A percentile compares a stretch with the other conserved stretches of the same genome.
phyloP scores from a whole-genome alignment of 2,329 filamentous ascomycete genomes.

The Lecanoromycetidae sp. region DNA sequence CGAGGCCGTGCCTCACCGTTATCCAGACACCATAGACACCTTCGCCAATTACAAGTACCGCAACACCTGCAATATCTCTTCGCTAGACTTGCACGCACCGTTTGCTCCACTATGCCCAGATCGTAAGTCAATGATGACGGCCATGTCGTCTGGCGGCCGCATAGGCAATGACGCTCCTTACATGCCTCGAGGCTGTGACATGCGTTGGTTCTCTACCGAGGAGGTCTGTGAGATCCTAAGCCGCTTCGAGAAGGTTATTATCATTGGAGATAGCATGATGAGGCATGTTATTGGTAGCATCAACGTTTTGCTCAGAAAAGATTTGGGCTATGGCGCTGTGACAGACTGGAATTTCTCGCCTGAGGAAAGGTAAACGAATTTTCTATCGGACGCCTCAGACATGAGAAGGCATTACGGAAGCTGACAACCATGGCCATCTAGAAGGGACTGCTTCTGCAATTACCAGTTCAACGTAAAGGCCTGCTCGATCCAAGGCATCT shows the following conservation, averaged over 20 bases:
- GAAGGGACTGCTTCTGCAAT: slow-evolving; percentile 37
- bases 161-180: slow-evolving; percentile 36
- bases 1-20: slow-evolving; percentile 22
- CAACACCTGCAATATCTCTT: slow-evolving; percentile 34
- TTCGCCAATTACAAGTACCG: slow-evolving; percentile 34
- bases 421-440: slow-evolving; percentile 13
- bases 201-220: slow-evolving; percentile 37
- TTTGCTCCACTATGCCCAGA: slow-evolving; percentile 29
- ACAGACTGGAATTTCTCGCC: slow-evolving; percentile 39
- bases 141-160: slow-evolving; percentile 34
- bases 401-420: neutral
- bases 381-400: neutral
- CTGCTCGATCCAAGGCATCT: slow-evolving; percentile 40
- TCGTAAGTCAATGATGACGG: slow-evolving; percentile 28
- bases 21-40: slow-evolving; percentile 26
- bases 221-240: slow-evolving; percentile 36
- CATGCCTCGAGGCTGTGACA: slow-evolving; percentile 35
- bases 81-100: slow-evolving; percentile 32
- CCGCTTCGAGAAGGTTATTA: slow-evolving; percentile 36
- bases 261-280: slow-evolving; percentile 40
- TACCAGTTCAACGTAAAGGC: slow-evolving; percentile 38
- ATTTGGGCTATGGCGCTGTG: slow-evolving; percentile 38
- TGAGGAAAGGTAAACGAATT: slow-evolving; percentile 27
- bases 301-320: slow-evolving; percentile 35
- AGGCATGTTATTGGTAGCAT: slow-evolving; percentile 37